Percentiles rank a stretch among this genome's conserved stretches.
Evolutionary conservation across 73 alveolate species (phyloP).

Genomic region (Tetrahymena malaccensis): DNA sequence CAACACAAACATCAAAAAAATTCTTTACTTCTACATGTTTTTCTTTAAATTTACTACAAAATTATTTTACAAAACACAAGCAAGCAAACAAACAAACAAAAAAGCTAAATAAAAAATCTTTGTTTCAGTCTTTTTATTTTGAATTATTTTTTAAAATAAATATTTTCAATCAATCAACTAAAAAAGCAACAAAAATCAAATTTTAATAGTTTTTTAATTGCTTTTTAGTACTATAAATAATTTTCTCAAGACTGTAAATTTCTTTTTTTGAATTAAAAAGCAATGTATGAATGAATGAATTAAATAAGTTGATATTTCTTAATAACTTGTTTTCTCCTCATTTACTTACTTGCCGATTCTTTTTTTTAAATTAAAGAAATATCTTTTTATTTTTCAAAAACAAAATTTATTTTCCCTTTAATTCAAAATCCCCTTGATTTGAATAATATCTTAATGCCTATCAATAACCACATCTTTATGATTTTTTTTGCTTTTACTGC

Average conservation of each 20-base stretch:
- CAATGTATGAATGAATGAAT: too few species aligned
- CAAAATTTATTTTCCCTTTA: background rate
- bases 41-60: background rate
- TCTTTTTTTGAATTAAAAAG: too few species aligned
- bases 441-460: background rate
- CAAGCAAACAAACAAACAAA: background rate
- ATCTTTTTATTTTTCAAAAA: background rate
- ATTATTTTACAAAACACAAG: background rate
- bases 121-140: too few species aligned
- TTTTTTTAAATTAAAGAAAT: background rate
- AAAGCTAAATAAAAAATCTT: too few species aligned
- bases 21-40: background rate
- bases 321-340: background rate
- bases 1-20: background rate
- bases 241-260: background rate
- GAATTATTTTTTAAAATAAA: too few species aligned
- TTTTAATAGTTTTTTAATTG: background rate
- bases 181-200: background rate
- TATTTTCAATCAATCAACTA: background rate
- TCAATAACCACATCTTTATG: background rate
- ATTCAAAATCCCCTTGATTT: background rate
- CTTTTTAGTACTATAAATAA: background rate
- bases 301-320: background rate
- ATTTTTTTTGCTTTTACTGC: background rate
- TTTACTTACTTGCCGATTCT: background rate